A percentile compares a stretch with the other conserved stretches of the same genome.
Conservation (phyloP, 1,284 basidiomycete species). For the Fomitopsis palustris region DNA sequence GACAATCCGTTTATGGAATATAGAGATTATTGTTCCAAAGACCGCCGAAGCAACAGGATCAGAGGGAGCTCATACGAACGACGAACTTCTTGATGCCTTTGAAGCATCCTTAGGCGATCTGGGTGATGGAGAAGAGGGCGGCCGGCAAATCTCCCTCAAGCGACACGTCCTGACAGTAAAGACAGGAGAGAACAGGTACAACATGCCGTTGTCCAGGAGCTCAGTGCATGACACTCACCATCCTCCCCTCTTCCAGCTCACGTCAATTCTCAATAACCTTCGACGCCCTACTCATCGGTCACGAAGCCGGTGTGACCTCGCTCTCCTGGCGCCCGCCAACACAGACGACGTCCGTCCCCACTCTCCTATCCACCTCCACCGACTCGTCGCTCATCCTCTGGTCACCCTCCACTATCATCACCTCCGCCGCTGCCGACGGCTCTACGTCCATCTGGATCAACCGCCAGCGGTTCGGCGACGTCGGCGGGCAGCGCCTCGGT, state of each 20-base stretch:
- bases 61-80: conserved; percentile 36
- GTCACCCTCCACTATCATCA: conserved; percentile 64
- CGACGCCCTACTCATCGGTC: conserved; percentile 89
- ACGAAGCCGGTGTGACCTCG: conserved; percentile 89
- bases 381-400: conserved; percentile 93
- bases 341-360: conserved; percentile 32
- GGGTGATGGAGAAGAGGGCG: conserved; percentile 61
- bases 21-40: conserved; percentile 41
- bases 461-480: conserved; percentile 85
- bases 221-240: conserved; percentile 1
- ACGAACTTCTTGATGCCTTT: conserved; percentile 84
- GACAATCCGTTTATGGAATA: conserved; percentile 88
- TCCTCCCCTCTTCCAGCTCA: conserved; percentile 33
- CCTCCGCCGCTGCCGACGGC: conserved; percentile 33
- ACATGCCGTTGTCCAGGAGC: background rate
- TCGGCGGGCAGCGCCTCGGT: conserved; percentile 84
- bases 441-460: conserved; percentile 84
- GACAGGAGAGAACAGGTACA: conserved; percentile 46
- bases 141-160: conserved; percentile 81
- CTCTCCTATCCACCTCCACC: conserved; percentile 83
- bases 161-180: conserved; percentile 73
- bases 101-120: conserved; percentile 75
- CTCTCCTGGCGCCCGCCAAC: conserved; percentile 69
- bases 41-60: conserved; percentile 15
- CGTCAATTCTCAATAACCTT: conserved; percentile 77